Conservation (phyloP, 2,329 filamentous ascomycete species). For the Fusarium bulbicola region DNA sequence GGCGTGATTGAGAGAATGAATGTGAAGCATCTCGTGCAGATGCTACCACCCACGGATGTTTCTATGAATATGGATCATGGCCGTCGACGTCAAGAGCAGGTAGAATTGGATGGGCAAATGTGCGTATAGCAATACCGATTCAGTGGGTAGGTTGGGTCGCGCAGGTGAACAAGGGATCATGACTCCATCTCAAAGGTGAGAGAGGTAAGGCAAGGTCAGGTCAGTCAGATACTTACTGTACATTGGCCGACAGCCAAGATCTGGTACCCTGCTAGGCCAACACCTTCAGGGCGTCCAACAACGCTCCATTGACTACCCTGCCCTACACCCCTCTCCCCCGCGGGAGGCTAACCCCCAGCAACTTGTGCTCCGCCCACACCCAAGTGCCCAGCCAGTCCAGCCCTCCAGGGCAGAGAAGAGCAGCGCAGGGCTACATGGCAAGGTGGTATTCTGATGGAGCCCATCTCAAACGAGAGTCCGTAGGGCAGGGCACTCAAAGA, state of each 20-base stretch:
- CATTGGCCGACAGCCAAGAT: constrained; percentile 12
- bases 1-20: constrained; percentile 14
- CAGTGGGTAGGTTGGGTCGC: constrained; percentile 3
- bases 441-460: constrained; percentile 9
- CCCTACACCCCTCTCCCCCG: constrained; percentile 33
- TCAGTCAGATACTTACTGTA: constrained; percentile 10
- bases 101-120: neutral
- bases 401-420: constrained; percentile 30
- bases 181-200: constrained; percentile 5
- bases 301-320: neutral
- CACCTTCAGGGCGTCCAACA: neutral
- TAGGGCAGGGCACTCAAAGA: constrained; percentile 27
- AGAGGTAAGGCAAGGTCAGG: constrained; percentile 8
- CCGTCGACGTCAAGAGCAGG: neutral
- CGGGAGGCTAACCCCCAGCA: constrained; percentile 2
- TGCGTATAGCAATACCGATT: neutral
- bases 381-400: neutral
- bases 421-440: constrained; percentile 26
- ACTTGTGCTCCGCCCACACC: neutral
- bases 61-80: constrained; percentile 3
- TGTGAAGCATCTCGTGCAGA: constrained; percentile 13
- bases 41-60: constrained; percentile 9
- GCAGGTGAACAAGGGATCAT: constrained; percentile 13
- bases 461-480: neutral
- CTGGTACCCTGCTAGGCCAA: constrained; percentile 6